A percentile compares a stretch with the other conserved stretches of the same genome.
These are phyloP conservation scores for Fusarium irregulare DNA, from an alignment of 2,329 filamentous ascomycete species.

Conservation along the genomic window DNA sequence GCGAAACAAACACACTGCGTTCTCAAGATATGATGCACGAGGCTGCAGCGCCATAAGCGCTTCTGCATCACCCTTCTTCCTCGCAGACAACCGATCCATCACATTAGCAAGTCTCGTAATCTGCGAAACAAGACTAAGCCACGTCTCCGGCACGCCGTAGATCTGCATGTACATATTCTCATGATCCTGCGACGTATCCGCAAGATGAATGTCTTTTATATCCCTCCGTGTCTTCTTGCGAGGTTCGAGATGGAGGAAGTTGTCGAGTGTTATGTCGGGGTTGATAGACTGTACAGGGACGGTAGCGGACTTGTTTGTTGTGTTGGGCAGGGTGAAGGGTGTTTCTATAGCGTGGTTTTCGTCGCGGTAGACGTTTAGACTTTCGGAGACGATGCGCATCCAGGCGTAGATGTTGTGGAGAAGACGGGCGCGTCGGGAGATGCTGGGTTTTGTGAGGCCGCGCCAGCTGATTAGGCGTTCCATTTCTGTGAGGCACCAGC, in stretches of 20 bases:
- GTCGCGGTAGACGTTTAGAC: constrained; percentile 30
- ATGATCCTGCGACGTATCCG: constrained; percentile 26
- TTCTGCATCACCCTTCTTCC: constrained; percentile 24
- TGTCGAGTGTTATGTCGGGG: constrained; percentile 33
- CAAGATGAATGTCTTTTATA: constrained; percentile 38
- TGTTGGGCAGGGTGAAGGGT: neutral
- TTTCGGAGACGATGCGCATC: constrained; percentile 43
- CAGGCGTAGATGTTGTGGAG: constrained; percentile 42
- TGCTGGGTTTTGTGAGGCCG: constrained; percentile 32
- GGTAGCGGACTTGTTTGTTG: neutral
- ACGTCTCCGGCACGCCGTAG: constrained; percentile 40
- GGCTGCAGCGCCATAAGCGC: constrained; percentile 28
- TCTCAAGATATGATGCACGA: constrained; percentile 31
- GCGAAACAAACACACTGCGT: constrained; percentile 38
- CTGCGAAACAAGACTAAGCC: constrained; percentile 39
- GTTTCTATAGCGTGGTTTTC: constrained; percentile 30
- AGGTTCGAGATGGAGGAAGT: constrained; percentile 38
- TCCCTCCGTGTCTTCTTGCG: constrained; percentile 24
- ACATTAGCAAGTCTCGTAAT: constrained; percentile 38
- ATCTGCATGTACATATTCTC: constrained; percentile 45
- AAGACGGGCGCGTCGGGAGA: constrained; percentile 36
- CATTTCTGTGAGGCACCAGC: constrained; percentile 39
- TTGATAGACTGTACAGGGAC: constrained; percentile 21
- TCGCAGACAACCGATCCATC: constrained; percentile 25
- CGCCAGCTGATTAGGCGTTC: constrained; percentile 39